Evolutionary conservation across 2,329 filamentous ascomycete species (phyloP), one percentile per base, ranked within the genome.

Genomic region (Macrophomina phaseolina): DNA sequence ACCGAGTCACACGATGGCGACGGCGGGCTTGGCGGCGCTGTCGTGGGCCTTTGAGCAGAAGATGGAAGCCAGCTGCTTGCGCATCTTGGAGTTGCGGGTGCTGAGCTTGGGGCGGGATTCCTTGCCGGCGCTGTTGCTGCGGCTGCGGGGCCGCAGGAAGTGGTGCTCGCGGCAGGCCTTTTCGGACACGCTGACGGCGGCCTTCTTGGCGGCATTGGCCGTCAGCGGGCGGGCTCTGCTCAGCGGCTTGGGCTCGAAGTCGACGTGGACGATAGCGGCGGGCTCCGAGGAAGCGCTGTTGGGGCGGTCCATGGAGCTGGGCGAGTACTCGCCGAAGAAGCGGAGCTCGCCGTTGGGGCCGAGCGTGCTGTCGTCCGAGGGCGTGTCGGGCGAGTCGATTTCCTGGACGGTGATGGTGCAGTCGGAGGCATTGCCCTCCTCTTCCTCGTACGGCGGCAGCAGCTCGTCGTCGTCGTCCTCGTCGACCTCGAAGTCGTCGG

Each of bases 361-460:
- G 23, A 34, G 36, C 7, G 28, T 34, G 56, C 34, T 45, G 64
- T 60, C 32, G 64, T 58, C 52, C 2, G 64, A 51, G 34, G 64
- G 64, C 53, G 64, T 66, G 36, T 66, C 64, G n/a, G 55, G 53
- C 14, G 53, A 61, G 45, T 58, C 53, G 45, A 66, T 46, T 28
- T 66, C 64, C 45, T 60, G 53, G 64, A 66, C 64, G 53, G 64
- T 66, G 45, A 66, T 53, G 64, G 64, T 66, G 64, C 64, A 66
- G 64, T 58, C 64, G 8, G 64, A 49, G 5, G 64, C 46, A 2
- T 60, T 61, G 64, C 45, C 64, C 45, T 66, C 64, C 16, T 65
- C 63, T 30, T 65, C 62, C n/a, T 65, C 64, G 30, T 34, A 18
- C 23, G 60, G 61, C 16, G 64, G 64, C 18, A 55, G 64, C 14